Conservation (phyloP, 352 stramenopile genomes). For the Globisporangium canariense region DNA sequence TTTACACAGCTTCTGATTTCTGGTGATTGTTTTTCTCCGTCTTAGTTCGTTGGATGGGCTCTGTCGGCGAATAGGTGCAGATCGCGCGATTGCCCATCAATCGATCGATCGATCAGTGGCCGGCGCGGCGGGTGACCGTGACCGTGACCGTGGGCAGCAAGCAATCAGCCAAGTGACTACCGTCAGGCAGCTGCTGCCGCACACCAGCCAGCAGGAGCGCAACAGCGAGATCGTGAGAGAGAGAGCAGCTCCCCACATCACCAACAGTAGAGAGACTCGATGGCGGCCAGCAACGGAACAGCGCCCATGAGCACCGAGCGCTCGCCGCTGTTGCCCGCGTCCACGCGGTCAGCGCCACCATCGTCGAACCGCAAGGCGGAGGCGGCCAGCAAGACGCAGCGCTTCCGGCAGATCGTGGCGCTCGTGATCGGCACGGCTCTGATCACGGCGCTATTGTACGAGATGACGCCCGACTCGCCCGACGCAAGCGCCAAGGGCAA, state of each 20-base stretch:
- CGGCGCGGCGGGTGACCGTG: too few species aligned
- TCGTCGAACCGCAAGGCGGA: slow-evolving; percentile 11
- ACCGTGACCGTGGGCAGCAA: background rate
- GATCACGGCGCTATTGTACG: slow-evolving; percentile 18
- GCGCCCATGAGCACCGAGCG: slow-evolving; percentile 1
- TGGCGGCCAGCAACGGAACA: background rate
- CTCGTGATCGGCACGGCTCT: slow-evolving; percentile 13
- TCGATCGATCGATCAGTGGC: background rate
- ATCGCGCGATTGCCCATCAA: background rate
- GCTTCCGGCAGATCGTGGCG: slow-evolving; percentile 14
- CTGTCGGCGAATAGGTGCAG: slow-evolving; percentile 5
- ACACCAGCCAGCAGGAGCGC: background rate
- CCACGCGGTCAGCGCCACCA: background rate
- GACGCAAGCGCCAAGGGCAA: slow-evolving; percentile 12
- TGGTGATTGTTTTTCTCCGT: background rate
- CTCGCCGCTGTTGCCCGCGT: slow-evolving; percentile 7
- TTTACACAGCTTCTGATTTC: background rate
- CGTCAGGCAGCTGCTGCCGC: background rate
- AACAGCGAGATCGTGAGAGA: background rate
- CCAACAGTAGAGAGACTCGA: background rate
- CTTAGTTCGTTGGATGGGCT: too few species aligned
- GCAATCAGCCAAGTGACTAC: background rate
- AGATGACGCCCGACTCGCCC: slow-evolving; percentile 14
- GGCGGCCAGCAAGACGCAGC: slow-evolving; percentile 8
- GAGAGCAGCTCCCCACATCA: background rate